Evolutionary conservation across 345 rosid genomes (phyloP).

Genomic region (Hevea brasiliensis): DNA sequence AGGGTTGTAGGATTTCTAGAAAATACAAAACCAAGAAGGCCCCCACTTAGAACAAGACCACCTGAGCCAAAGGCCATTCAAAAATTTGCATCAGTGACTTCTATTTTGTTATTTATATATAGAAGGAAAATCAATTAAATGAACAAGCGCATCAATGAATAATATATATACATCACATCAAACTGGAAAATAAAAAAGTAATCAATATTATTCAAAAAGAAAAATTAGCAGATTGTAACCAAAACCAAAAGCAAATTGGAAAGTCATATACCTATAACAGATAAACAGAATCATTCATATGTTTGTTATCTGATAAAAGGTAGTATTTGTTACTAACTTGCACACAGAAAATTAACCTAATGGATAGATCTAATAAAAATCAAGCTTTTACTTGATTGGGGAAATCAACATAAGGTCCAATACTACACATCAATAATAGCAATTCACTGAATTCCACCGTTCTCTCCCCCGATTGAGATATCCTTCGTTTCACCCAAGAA

Average conservation of each 20-base stretch:
- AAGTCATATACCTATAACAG: too few species aligned
- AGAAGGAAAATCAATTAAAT: not conserved
- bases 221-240: not conserved
- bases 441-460: too few species aligned
- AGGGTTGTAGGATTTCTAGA: constrained; percentile 60
- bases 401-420: not conserved
- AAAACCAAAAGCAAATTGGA: not conserved
- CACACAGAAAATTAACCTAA: not conserved
- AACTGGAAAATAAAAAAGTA: not conserved
- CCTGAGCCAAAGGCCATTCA: constrained; percentile 38
- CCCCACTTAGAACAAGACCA: constrained; percentile 67
- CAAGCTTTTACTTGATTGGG: not conserved
- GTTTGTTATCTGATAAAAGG: not conserved
- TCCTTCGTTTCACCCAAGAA: too few species aligned
- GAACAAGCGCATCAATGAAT: not conserved
- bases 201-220: not conserved
- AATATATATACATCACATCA: not conserved
- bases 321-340: not conserved
- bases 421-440: not conserved
- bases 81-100: constrained; percentile 10
- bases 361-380: not conserved
- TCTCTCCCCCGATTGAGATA: too few species aligned
- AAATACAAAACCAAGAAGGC: constrained; percentile 70
- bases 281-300: not conserved
- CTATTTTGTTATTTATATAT: not conserved